Evolutionary conservation across 2,329 filamentous ascomycete genomes (phyloP), one percentile per base, ranked within the genome.

Genomic region (Colletotrichum lentis): DNA sequence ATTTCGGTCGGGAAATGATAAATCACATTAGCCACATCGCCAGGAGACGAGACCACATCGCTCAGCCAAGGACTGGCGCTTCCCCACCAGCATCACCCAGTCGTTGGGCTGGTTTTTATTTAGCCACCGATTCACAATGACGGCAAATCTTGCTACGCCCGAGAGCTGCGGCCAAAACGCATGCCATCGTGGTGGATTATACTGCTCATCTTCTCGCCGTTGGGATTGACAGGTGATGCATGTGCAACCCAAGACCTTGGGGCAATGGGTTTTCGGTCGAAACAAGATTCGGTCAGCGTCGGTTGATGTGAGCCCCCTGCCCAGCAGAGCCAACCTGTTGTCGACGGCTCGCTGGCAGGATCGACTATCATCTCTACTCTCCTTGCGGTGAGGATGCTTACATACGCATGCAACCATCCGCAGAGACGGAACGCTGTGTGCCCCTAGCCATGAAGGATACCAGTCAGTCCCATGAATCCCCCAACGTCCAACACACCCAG

Each of bases 311-410:
- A 41, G n/a, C 44, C n/a, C 44, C n/a, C 8, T 47, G 20, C 20
- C 37, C 27, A 22, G 47, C 22, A 8, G 47, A 18, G 31, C 27
- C 27, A 31, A 44, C 39, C 20, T 37, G 20, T 44, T 65, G 12
- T 61, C 43, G 41, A 31, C 20, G 16, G 20, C 41, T 41, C 14
- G 22, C 12, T 44, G 16, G 24, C 18, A 39, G 27, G 3, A 20
- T 52, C 3, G 8, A 52, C 16, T 12, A 35, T 44, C 52, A 31
- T 10, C 27, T 31, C 27, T 31, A 2, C 27, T 7, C 27, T 44
- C 57, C 59, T 60, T 68, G 62, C 65, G 62, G 56, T 65, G 50
- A 65, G 62, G 62, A 39, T 55, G 53, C 55, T n/a, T 59, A 49
- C 62, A 52, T 68, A 35, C 11, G 24, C n/a, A 22, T 65, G 62